Evolutionary conservation across 805 yeast genomes (phyloP), one percentile per base, ranked within the genome.

Genomic region (Sungouiella blattae): DNA sequence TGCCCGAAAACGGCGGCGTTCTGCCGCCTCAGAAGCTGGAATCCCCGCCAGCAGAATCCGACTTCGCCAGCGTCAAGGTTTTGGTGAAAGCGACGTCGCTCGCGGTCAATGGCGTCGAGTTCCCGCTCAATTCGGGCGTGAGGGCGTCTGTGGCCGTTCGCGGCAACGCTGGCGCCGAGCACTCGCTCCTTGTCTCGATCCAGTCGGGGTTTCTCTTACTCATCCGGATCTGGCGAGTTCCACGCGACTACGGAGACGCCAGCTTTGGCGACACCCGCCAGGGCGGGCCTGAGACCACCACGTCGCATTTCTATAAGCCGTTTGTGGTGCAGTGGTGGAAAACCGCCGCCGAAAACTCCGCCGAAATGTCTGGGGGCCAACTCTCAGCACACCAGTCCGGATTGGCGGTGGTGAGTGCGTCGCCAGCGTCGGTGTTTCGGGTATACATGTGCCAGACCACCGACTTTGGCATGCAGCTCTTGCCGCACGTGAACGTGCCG

Each of bases 241-340:
- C 70, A 2, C 42, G 62, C 17, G 22, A 43, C 9, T 53, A 50
- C 30, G 42, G 46, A 13, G 69, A 61, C 28, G 46, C 56, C 3
- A 39, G 35, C 35, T 35, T 36, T 15, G 28, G 20, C 18, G 56
- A 49, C 33, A 46, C 46, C 28, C 35, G 43, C 13, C 13, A 16
- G 5, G 55, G 47, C 32, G 46, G 46, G 27, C 32, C 45, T 2
- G 40, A 41, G 3, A 20, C 28, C 32, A 32, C 30, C 20, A 41
- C 49, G 2, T 49, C 44, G 13, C 51, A 50, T 20, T 49, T 62
- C 4, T 58, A 48, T 41, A 59, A 58, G 26, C 77, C 77, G 1
- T 68, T 63, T 40, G 66, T 68, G 7, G 73, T 72, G 0, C 77
- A 73, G 42, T 71, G 76, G 77, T 73, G 77, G 78, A 62, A 57